phyloP scores from a whole-genome alignment of 1,139 yeast species.

The Pichia sp. region DNA sequence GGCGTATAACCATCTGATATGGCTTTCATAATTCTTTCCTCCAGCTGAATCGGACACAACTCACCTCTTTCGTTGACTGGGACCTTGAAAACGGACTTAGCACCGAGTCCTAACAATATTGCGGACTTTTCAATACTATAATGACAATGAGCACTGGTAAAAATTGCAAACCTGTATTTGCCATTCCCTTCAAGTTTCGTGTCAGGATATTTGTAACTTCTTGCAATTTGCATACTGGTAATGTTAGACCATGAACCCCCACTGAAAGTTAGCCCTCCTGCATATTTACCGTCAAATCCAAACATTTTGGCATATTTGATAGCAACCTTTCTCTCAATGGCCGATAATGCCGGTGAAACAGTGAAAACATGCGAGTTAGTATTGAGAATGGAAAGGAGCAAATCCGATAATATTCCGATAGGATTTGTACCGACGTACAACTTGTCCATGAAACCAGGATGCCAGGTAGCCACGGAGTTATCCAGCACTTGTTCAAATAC shows the following conservation, averaged over 20 bases:
- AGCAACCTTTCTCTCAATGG: conserved; percentile 65
- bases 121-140: conserved; percentile 83
- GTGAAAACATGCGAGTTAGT: conserved; percentile 85
- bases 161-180: conserved; percentile 54
- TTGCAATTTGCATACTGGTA: conserved; percentile 73
- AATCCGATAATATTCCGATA: conserved; percentile 70
- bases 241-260: conserved; percentile 89
- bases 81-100: conserved; percentile 55
- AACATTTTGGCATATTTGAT: conserved; percentile 63
- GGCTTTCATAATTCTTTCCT: conserved; percentile 37
- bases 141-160: conserved; percentile 68
- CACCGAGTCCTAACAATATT: conserved; percentile 67
- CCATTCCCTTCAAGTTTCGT: conserved; percentile 60
- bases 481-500: conserved; percentile 53
- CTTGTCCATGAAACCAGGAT: conserved; percentile 79
- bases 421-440: conserved; percentile 81
- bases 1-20: conserved; percentile 56
- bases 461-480: conserved; percentile 81
- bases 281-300: conserved; percentile 44
- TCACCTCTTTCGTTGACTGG: conserved; percentile 49
- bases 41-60: conserved; percentile 46
- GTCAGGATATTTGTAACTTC: conserved; percentile 60
- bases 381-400: conserved; percentile 62
- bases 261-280: conserved; percentile 81
- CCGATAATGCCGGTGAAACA: conserved; percentile 75